phyloP scores from a whole-genome alignment of 1,284 basidiomycete genomes.

The Lentinus polychrous region DNA sequence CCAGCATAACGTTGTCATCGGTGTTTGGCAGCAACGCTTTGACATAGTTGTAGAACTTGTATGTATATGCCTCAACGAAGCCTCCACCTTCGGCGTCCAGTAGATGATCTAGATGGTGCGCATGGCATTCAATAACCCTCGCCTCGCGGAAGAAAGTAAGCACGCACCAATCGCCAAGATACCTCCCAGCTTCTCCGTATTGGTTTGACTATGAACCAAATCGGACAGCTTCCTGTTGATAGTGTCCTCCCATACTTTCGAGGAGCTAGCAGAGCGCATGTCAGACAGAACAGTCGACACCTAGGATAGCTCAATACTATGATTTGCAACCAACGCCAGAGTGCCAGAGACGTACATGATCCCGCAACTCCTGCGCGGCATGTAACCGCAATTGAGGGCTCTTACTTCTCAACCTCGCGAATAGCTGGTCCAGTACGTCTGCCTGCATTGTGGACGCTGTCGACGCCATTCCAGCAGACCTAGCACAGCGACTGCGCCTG shows the following conservation, averaged over 20 bases:
- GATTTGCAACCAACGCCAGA: conserved; percentile 10
- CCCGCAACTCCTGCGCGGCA: conserved; percentile 60
- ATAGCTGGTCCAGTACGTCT: conserved; percentile 59
- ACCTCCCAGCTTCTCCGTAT: conserved; percentile 74
- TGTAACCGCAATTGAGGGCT: conserved; percentile 55
- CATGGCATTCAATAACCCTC: conserved; percentile 1
- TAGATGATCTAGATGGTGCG: conserved; percentile 49
- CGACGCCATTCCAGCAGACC: conserved; percentile 43
- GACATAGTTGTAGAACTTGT: conserved; percentile 89
- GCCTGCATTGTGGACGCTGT: conserved; percentile 44
- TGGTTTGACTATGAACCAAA: conserved; percentile 74
- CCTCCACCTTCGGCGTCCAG: conserved; percentile 69
- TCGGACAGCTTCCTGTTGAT: conserved; percentile 78
- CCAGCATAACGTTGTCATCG: conserved; percentile 84
- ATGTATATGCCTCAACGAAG: conserved; percentile 72
- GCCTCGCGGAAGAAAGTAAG: conserved; percentile 13
- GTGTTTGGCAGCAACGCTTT: conserved; percentile 78
- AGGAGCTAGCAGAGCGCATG: conserved; percentile 69
- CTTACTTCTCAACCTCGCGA: conserved; percentile 56
- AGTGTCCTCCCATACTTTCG: conserved; percentile 77
- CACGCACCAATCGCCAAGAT: conserved; percentile 74
- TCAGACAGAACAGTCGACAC: conserved; percentile 66
- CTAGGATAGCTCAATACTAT: conserved; percentile 29
- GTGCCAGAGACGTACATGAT: conserved; percentile 48
- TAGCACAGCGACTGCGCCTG: no score